phyloP scores from a whole-genome alignment of 805 yeast genomes.

The Kurtzmaniella cleridarum region DNA sequence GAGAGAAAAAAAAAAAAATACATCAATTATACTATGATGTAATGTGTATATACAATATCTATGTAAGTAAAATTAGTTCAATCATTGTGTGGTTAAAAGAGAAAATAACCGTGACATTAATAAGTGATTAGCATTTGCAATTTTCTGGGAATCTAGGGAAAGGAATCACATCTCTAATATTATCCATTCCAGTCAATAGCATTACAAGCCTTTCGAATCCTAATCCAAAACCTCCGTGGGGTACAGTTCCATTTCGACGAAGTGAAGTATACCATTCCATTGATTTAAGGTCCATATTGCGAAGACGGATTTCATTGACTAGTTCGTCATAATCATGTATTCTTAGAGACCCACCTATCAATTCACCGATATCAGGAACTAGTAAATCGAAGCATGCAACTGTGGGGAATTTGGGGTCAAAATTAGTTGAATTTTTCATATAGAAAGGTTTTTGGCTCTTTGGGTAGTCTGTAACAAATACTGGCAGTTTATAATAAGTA shows the following conservation, averaged over 20 bases:
- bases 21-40: too few species aligned
- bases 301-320: slow-evolving; percentile 40
- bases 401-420: slow-evolving; percentile 38
- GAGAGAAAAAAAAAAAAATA: too few species aligned
- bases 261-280: slow-evolving; percentile 78
- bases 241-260: slow-evolving; percentile 73
- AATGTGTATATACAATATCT: not conserved
- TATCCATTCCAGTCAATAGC: slow-evolving; percentile 67
- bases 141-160: slow-evolving; percentile 66
- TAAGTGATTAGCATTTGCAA: slow-evolving; percentile 33
- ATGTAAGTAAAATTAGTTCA: too few species aligned
- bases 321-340: slow-evolving; percentile 58
- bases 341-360: slow-evolving; percentile 91
- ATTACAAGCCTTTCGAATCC: slow-evolving; percentile 85
- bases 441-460: slow-evolving; percentile 77
- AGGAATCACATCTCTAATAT: slow-evolving; percentile 81
- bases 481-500: slow-evolving; percentile 60
- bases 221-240: slow-evolving; percentile 97
- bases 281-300: slow-evolving; percentile 54
- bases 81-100: too few species aligned
- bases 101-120: too few species aligned
- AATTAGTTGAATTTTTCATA: slow-evolving; percentile 57
- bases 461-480: slow-evolving; percentile 90
- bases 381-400: slow-evolving; percentile 89
- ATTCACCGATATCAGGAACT: slow-evolving; percentile 88